A percentile compares a stretch with the other conserved stretches of the same genome.
phyloP scores from a whole-genome alignment of 768 basidiomycete species.

The Tricholoma sp. region DNA sequence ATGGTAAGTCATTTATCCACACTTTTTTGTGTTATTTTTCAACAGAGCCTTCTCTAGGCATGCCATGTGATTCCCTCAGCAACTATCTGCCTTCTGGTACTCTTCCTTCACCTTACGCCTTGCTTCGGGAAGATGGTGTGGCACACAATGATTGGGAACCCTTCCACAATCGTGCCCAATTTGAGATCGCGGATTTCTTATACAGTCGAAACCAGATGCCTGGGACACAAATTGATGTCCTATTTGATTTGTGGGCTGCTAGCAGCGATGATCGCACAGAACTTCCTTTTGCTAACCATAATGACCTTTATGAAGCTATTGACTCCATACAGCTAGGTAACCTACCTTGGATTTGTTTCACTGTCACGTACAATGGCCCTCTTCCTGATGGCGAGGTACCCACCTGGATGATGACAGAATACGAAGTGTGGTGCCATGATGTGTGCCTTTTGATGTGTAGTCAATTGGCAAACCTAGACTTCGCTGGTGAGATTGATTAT shows the following conservation, averaged over 20 bases:
- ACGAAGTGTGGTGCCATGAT: slow-evolving; percentile 29
- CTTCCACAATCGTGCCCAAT: background rate
- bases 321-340: slow-evolving; percentile 18
- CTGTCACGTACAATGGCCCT: slow-evolving; percentile 21
- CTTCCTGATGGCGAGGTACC: slow-evolving; percentile 14
- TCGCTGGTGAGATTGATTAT: slow-evolving; percentile 25
- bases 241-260: slow-evolving; percentile 7
- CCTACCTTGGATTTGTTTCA: slow-evolving; percentile 31
- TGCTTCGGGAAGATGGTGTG: background rate
- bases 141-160: background rate
- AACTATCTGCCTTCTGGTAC: background rate
- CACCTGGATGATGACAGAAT: slow-evolving; percentile 25
- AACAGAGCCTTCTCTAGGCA: background rate
- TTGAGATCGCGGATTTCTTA: slow-evolving; percentile 4
- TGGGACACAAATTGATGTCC: slow-evolving; percentile 1
- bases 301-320: background rate
- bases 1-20: background rate
- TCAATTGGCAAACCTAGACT: slow-evolving; percentile 29
- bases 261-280: background rate
- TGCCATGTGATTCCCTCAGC: background rate
- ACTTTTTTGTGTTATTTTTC: background rate
- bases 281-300: background rate
- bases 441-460: slow-evolving; percentile 20
- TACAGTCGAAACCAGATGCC: slow-evolving; percentile 3
- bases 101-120: background rate